Conservation (phyloP, 495 filamentous ascomycete species). For the Parmelia sp. region DNA sequence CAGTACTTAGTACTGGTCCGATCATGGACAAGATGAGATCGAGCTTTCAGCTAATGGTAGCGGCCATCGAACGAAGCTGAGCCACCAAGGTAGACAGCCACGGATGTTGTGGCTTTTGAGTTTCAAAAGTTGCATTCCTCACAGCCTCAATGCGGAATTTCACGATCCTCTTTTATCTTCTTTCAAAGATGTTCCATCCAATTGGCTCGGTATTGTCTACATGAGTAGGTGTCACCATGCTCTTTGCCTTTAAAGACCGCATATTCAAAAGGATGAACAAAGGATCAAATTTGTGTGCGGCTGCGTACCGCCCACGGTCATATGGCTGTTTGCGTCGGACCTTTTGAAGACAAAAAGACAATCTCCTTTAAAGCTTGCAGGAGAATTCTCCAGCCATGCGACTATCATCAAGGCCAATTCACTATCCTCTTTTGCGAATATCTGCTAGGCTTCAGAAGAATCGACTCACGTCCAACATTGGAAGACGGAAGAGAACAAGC, state of each 20-base stretch:
- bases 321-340: neutral
- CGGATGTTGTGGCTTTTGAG: neutral
- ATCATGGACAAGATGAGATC: neutral
- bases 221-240: neutral
- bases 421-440: neutral
- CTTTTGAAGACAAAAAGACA: neutral
- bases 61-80: neutral
- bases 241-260: neutral
- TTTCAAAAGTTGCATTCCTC: neutral
- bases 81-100: neutral
- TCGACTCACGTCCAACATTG: neutral
- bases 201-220: neutral
- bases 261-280: neutral
- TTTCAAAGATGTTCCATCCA: neutral
- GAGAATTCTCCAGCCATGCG: neutral
- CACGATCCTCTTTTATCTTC: too few species aligned
- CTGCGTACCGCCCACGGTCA: neutral
- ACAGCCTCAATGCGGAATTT: neutral
- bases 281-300: neutral
- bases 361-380: neutral
- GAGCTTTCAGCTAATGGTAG: neutral
- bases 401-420: neutral
- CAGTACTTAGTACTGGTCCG: neutral
- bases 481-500: neutral
- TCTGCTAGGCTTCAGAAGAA: neutral